These are phyloP conservation scores for Pseudocohnilembus persalinus DNA, from an alignment of 169 alveolate genomes.

Conservation along the genomic window DNA sequence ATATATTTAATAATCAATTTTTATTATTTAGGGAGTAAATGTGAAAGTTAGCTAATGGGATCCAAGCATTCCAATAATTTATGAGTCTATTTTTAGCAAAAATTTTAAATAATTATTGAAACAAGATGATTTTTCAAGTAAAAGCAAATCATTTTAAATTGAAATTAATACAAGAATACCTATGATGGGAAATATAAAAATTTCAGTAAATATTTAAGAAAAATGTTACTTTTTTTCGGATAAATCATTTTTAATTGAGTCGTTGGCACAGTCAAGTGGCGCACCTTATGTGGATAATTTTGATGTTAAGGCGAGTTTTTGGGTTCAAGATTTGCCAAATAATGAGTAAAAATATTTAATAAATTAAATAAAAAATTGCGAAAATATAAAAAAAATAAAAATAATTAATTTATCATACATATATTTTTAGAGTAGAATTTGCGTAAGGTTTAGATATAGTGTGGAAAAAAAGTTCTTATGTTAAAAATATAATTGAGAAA, in stretches of 20 bases:
- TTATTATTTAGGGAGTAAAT: neutral
- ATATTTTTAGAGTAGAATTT: neutral
- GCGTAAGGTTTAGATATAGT: neutral
- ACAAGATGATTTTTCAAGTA: neutral
- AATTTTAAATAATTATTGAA: no score
- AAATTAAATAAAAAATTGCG: neutral
- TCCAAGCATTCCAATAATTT: neutral
- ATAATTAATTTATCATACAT: no score
- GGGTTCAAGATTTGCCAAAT: neutral
- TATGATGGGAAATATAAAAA: neutral
- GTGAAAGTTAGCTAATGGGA: neutral
- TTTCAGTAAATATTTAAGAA: neutral
- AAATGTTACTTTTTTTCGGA: neutral
- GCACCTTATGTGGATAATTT: neutral
- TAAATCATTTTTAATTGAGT: neutral
- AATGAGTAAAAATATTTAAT: neutral
- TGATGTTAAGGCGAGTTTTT: neutral
- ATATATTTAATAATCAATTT: no score
- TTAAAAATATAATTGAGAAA: neutral
- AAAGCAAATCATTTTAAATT: neutral
- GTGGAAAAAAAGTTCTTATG: neutral
- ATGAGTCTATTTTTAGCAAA: neutral
- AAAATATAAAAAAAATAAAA: no score
- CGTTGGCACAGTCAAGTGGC: neutral
- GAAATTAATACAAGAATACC: neutral